phyloP scores from a whole-genome alignment of 345 rosid species.

The Salix brachista region DNA sequence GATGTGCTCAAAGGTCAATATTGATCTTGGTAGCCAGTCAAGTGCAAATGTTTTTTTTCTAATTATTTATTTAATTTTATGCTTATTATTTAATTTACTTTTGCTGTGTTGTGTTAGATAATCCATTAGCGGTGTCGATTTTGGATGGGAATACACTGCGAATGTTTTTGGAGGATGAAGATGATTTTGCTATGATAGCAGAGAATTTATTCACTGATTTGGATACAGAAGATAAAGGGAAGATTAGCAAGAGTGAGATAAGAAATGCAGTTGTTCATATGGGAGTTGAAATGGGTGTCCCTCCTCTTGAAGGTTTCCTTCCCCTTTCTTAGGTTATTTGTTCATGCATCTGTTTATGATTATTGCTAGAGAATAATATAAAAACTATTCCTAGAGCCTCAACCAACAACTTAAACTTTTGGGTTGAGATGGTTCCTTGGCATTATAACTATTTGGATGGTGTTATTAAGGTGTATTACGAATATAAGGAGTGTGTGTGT shows the following conservation, averaged over 20 bases:
- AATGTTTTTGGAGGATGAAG: constrained; percentile 73
- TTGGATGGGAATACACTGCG: constrained; percentile 66
- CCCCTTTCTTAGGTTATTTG: neutral
- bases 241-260: constrained; percentile 57
- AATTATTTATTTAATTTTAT: neutral
- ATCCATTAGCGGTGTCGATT: constrained; percentile 59
- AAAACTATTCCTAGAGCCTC: no score
- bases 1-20: constrained; percentile 57
- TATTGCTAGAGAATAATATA: no score
- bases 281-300: constrained; percentile 89
- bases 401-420: no score
- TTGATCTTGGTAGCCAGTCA: neutral
- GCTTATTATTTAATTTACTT: neutral
- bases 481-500: neutral
- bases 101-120: constrained; percentile 29
- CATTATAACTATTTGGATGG: neutral
- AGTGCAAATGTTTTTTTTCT: neutral
- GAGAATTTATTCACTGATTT: constrained; percentile 85
- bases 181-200: constrained; percentile 91
- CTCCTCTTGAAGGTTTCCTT: constrained; percentile 68
- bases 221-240: constrained; percentile 77
- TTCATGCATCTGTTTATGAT: neutral
- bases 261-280: constrained; percentile 57
- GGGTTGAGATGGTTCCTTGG: no score
- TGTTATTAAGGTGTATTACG: neutral